Base-by-base conservation (phyloP, 108 stramenopile species). In the Cyclotella choctawhatcheeana region DNA sequence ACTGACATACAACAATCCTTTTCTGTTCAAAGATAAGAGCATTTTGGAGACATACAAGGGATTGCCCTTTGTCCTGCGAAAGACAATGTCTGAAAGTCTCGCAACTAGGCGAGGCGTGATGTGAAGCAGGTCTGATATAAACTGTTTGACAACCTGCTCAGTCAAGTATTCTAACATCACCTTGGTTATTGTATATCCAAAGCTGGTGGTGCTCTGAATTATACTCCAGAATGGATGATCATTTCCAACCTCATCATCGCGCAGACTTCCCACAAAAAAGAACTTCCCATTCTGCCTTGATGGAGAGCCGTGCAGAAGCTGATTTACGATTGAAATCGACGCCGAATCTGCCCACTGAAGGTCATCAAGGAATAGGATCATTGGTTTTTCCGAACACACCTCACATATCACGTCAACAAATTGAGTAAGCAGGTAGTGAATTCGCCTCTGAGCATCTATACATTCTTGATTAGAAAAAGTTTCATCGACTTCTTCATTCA, bases 351-450 rank as follows among this genome's bases (percentile, higher is more conserved):
- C n/a, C n/a, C n/a, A n/a, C n/a, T n/a, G n/a, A n/a, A n/a, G n/a
- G 31, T 75, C 67, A 45, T 76, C 75, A 17, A 76, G 14, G 34
- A 76, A 76, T 5, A 74, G 58, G 5, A 48, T 51, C 40, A 75
- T 18, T 2, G 62, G 53, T 14, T 1, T 37, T 21, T 44, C 54
- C 3, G 58, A 64, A n/a, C 52, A 76, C 6, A 17, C 64, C n/a
- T n/a, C n/a, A 13, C 69, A 55, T 37, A 77, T 64, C 1, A 71
- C 47, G 17, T 54, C 70, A 25, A 64, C 26, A 25, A 77, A 68
- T 8, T 27, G 59, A 45, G 52, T 35, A 26, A 77, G 55, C 26
- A 77, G 52, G 24, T 64, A 71, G 1, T 30, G 12, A 10, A 77
- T 40, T 25, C 76, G 44, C 26, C 55, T 26, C 33, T 77, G 76